These are phyloP conservation scores for Leccinum longicurvipes DNA, from an alignment of 768 basidiomycete species.

Conservation along the genomic window DNA sequence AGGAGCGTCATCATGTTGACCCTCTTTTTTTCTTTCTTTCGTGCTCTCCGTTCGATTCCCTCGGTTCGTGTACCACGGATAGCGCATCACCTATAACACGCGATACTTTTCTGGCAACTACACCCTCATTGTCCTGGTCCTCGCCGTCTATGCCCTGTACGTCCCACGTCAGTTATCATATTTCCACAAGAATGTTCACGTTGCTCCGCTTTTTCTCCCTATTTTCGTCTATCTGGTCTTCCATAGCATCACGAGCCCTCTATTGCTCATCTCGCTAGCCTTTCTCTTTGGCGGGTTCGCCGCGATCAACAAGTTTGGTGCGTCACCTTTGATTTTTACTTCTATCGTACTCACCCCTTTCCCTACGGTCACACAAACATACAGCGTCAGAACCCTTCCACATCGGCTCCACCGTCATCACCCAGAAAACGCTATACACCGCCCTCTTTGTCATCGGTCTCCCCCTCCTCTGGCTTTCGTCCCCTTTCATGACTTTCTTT, in stretches of 20 bases:
- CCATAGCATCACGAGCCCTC: constrained; percentile 72
- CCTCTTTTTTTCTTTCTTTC: not conserved
- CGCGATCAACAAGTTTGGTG: constrained; percentile 87
- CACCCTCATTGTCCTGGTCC: constrained; percentile 65
- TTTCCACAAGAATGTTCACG: not conserved
- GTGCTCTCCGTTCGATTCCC: not conserved
- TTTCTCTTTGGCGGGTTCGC: constrained; percentile 93
- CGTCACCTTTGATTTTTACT: constrained; percentile 19
- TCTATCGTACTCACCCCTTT: not conserved
- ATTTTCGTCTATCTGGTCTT: not conserved
- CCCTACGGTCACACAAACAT: not conserved
- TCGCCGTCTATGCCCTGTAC: constrained; percentile 87
- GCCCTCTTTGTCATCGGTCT: constrained; percentile 89
- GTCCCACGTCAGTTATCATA: constrained; percentile 19
- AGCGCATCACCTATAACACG: constrained; percentile 95
- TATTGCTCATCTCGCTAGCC: constrained; percentile 75
- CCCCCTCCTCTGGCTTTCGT: constrained; percentile 77
- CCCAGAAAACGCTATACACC: constrained; percentile 87
- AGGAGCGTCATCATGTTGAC: not conserved
- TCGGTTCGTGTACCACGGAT: not conserved
- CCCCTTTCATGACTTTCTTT: constrained; percentile 82
- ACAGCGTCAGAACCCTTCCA: constrained; percentile 83
- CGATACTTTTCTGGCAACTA: constrained; percentile 93
- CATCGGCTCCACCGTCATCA: constrained; percentile 75
- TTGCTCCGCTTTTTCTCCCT: not conserved